Evolutionary conservation across 108 stramenopile genomes (phyloP), one percentile per base, ranked within the genome.

Genomic region (Schizochytrium sp.): DNA sequence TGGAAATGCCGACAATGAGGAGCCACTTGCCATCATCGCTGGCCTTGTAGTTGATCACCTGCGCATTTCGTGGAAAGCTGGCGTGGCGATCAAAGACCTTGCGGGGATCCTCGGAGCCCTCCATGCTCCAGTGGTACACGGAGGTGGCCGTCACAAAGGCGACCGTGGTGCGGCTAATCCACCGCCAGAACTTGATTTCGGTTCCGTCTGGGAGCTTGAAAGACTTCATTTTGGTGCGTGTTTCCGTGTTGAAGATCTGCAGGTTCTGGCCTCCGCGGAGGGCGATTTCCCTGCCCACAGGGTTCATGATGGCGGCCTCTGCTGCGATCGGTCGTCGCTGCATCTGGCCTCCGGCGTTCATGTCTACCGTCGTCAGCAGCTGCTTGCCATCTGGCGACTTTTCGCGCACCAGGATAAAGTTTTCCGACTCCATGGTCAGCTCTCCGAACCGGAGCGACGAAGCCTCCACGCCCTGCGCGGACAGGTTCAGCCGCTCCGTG

Each of bases 221-320:
- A 48, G 93, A 91, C 93, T 98, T 99, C 90, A 99, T 90, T 92
- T 99, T 99, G 19, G 94, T 87, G 89, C 97, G 94, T 41, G 96
- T 90, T 88, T 98, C 98, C 4, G 99, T 93, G 91, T 99, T 98
- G 94, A 98, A 98, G 90, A 99, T 96, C 93, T 99, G 99, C 87
- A 99, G 95, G 72, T 58, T 34, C 44, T 45, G 43, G 59, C 87
- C 45, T 90, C 93, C 93, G 90, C 99, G 95, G 58, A 99, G 95
- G 55, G 99, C 99, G 89, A 99, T 96, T 89, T 93, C 95, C 83
- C 95, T 95, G 47, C 92, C 90, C 45, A 89, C 72, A 12, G 99
- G 99, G 94, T 98, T 98, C 99, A 99, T 99, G 63, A 99, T 95
- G 88, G 98, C 97, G 14, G 99, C 98, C 83, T 98, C 98, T 5